Evolutionary conservation across 108 stramenopile species (phyloP), one percentile per base, ranked within the genome.

Genomic region (Bacterosira constricta): DNA sequence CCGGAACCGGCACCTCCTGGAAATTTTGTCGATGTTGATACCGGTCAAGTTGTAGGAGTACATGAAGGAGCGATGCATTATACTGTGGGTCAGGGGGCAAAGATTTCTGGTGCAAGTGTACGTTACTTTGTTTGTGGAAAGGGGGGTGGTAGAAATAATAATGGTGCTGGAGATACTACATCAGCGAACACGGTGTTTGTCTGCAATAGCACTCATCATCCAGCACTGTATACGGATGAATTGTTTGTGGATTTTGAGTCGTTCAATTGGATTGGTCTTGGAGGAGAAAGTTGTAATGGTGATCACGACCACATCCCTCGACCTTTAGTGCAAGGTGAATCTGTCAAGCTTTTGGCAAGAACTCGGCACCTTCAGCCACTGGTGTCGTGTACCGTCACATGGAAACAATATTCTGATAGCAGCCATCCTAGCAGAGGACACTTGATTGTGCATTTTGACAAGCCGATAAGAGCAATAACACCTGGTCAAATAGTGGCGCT

Each of bases 41-140:
- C 88, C 21, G 85, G 83, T 15, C 62, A 64, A 20, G 62, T 89
- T 49, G 75, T 95, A 12, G 79, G 83, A 0, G 26, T 25, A 49
- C 32, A 58, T 11, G 71, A 81, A 37, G 54, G 77, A 25, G 21
- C 60, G 26, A 37, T 79, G 30, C 88, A 86, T 58, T 81, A 86
- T 35, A 97, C 96, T 0, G 45, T 91, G 12, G 96, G 96, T 8
- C 94, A 95, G 67, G 90, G 93, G 3, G 96, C 96, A 11, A 90
- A 85, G 49, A 90, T 97, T 20, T 72, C 84, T 3, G 96, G 96
- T 31, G 90, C 82, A 3, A 36, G 76, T 6, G 67, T 67, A 29
- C 90, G 90, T 64, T 95, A 90, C 83, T 97, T 93, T 72, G 87
- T 95, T 17, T 86, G 85, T 21, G 83, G 84, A 15, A 89, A 86